These are phyloP conservation scores for Eucalyptus rudis DNA, from an alignment of 345 rosid species.

Conservation along the genomic window DNA sequence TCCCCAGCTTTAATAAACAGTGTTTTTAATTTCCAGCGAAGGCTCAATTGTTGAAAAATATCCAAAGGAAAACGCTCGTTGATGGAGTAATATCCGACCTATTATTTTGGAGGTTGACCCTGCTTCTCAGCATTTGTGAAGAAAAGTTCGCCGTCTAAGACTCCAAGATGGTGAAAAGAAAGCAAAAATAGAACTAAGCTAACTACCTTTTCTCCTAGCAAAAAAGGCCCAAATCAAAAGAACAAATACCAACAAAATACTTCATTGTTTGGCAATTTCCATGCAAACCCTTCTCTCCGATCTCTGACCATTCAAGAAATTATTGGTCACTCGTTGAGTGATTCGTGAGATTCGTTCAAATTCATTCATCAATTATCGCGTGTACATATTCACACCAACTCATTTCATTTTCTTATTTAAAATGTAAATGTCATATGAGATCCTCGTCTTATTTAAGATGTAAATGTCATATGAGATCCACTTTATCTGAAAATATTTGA, in stretches of 20 bases:
- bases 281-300: neutral
- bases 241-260: neutral
- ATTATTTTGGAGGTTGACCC: neutral
- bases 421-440: neutral
- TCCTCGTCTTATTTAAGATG: too few relatives aligned
- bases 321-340: neutral
- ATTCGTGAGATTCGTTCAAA: rapidly evolving
- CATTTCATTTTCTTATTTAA: neutral
- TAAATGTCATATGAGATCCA: rapidly evolving
- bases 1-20: neutral
- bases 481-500: rapidly evolving
- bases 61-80: neutral
- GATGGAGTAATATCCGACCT: neutral
- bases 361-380: rapidly evolving
- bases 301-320: neutral
- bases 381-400: neutral
- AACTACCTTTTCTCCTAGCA: neutral
- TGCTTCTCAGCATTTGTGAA: neutral
- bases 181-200: neutral
- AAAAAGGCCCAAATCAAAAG: neutral
- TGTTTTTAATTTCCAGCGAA: neutral
- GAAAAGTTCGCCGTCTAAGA: neutral
- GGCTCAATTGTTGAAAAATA: neutral
- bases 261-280: neutral
- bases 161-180: neutral